These are phyloP conservation scores for Erythrophleum fordii DNA, from an alignment of 306 rosid genomes.

Conservation along the genomic window DNA sequence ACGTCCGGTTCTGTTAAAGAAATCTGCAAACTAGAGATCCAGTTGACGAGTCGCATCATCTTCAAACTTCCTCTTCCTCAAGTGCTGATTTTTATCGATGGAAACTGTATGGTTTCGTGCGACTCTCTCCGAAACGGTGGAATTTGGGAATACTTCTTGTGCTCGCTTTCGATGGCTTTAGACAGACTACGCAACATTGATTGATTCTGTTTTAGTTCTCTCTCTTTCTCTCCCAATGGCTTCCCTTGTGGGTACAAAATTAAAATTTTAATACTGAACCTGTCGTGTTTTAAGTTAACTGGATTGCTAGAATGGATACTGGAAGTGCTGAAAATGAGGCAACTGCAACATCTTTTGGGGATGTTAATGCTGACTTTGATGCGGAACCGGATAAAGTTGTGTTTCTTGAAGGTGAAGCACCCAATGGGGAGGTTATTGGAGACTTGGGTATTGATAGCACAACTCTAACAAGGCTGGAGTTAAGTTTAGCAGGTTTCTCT, in stretches of 20 bases:
- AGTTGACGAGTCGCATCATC: not conserved
- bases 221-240: not conserved
- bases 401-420: slow-evolving; percentile 38
- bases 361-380: slow-evolving; percentile 29
- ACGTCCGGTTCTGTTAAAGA: not conserved
- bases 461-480: slow-evolving; percentile 52
- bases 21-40: slow-evolving; percentile 11
- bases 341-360: not conserved
- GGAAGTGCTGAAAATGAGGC: slow-evolving; percentile 37
- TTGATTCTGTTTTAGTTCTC: not conserved
- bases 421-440: slow-evolving; percentile 43
- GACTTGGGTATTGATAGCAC: slow-evolving; percentile 45
- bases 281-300: slow-evolving; percentile 19
- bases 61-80: slow-evolving; percentile 7
- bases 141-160: not conserved
- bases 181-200: not conserved
- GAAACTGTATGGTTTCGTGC: slow-evolving; percentile 31
- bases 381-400: slow-evolving; percentile 29
- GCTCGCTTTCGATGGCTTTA: not conserved
- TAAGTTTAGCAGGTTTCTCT: slow-evolving; percentile 61
- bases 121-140: not conserved
- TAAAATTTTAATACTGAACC: slow-evolving; percentile 5
- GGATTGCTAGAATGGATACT: slow-evolving; percentile 39
- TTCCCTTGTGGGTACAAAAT: slow-evolving; percentile 2
- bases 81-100: not conserved